A percentile compares a stretch with the other conserved stretches of the same genome.
phyloP scores from a whole-genome alignment of 2,329 filamentous ascomycete species.

The Helotiales sp. region DNA sequence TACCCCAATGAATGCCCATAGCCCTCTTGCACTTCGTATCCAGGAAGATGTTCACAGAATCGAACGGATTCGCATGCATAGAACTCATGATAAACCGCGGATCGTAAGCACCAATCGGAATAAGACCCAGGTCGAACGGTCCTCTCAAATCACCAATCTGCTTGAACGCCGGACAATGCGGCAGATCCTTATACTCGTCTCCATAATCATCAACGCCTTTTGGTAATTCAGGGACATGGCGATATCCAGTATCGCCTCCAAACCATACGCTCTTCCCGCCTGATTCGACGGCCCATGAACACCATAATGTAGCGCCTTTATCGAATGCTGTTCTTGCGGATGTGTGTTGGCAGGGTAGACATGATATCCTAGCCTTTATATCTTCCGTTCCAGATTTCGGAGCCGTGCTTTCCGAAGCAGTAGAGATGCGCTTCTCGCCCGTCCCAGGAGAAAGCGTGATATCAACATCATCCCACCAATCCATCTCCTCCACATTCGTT shows the following conservation, averaged over 20 bases:
- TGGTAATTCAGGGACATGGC: constrained; percentile 70
- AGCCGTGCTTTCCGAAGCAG: constrained; percentile 39
- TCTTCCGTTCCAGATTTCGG: constrained; percentile 38
- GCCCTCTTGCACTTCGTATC: constrained; percentile 81
- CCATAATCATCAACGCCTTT: constrained; percentile 72
- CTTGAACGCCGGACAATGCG: constrained; percentile 81
- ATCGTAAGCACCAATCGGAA: constrained; percentile 90
- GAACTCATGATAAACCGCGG: constrained; percentile 74
- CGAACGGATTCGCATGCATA: constrained; percentile 86
- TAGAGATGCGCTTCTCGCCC: constrained; percentile 38
- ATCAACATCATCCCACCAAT: constrained; percentile 91
- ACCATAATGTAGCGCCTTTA: constrained; percentile 80
- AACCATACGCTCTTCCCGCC: constrained; percentile 84
- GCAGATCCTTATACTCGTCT: constrained; percentile 66
- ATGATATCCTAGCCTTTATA: constrained; percentile 75
- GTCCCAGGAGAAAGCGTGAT: constrained; percentile 61
- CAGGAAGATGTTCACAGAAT: constrained; percentile 86
- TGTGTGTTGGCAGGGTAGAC: constrained; percentile 84
- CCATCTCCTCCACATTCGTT: constrained; percentile 80
- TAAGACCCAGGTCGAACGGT: constrained; percentile 88
- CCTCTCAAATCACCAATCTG: constrained; percentile 81
- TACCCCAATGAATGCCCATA: constrained; percentile 91
- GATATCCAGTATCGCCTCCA: constrained; percentile 89
- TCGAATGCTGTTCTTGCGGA: constrained; percentile 70
- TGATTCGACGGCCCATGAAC: constrained; percentile 80